phyloP scores from a whole-genome alignment of 768 basidiomycete genomes.

The Vararia minispora region DNA sequence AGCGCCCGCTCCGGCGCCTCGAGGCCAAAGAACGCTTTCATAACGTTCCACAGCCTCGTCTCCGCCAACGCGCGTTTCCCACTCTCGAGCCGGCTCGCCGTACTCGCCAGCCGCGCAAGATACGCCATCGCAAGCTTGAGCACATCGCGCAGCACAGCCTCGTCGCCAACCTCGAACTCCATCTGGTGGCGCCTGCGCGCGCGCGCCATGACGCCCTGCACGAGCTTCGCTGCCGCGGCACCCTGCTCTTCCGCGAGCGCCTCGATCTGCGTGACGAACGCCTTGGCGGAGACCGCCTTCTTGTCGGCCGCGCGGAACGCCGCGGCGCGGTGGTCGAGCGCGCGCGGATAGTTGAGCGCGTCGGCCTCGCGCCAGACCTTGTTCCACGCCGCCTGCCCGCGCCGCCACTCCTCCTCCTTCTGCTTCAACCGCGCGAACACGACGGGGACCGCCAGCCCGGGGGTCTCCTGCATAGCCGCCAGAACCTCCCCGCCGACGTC shows the following conservation, averaged over 20 bases:
- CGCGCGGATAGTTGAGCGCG: constrained; percentile 86
- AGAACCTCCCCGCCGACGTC: constrained; percentile 76
- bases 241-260: constrained; percentile 74
- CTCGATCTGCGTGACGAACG: constrained; percentile 78
- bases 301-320: constrained; percentile 88
- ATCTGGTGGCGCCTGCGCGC: constrained; percentile 69
- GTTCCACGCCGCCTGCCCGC: constrained; percentile 97
- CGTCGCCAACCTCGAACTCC: constrained; percentile 65
- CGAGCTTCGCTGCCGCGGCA: constrained; percentile 53
- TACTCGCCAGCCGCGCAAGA: constrained; percentile 88
- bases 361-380: constrained; percentile 98
- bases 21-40: constrained; percentile 54
- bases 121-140: constrained; percentile 85
- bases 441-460: constrained; percentile 79
- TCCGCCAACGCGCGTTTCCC: constrained; percentile 78
- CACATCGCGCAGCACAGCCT: constrained; percentile 71
- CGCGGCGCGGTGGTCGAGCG: constrained; percentile 88
- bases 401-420: constrained; percentile 98
- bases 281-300: constrained; percentile 63
- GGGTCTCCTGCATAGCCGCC: constrained; percentile 86
- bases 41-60: constrained; percentile 61
- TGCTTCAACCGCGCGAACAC: constrained; percentile 83
- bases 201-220: constrained; percentile 42
- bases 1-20: background rate
- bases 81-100: constrained; percentile 58